Percentiles rank a stretch among this genome's conserved stretches.
Evolutionary conservation across 352 stramenopile species (phyloP).

Genomic region (Blastocystis sp.): DNA sequence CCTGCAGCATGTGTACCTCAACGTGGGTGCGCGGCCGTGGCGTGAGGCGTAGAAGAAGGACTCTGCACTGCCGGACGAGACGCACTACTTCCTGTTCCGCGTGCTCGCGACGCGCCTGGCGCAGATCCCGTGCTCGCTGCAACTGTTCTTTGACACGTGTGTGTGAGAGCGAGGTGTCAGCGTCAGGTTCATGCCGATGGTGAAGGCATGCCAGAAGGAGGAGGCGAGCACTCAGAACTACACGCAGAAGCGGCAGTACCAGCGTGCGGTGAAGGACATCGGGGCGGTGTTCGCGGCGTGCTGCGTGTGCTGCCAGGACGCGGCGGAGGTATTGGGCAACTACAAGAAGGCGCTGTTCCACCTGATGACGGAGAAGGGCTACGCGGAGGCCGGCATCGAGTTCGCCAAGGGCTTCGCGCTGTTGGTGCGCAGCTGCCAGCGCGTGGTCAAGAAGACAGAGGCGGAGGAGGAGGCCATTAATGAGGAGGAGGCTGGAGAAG

Average conservation of each 20-base stretch:
- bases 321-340: conserved; percentile 6
- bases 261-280: not conserved
- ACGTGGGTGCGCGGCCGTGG: not conserved
- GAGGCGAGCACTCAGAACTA: not conserved
- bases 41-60: not conserved
- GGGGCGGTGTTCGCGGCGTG: not conserved
- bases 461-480: not conserved
- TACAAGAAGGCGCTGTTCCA: conserved; percentile 34
- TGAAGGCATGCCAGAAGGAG: conserved; percentile 34
- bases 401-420: not conserved
- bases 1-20: not conserved
- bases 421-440: not conserved
- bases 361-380: not conserved
- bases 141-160: not conserved
- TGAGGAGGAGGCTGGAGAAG: not conserved
- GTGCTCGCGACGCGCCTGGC: not conserved
- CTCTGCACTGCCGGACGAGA: not conserved
- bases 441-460: not conserved
- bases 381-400: not conserved
- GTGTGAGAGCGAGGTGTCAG: not conserved
- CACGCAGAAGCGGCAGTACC: not conserved
- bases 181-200: conserved; percentile 2
- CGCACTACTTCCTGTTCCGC: not conserved
- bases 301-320: not conserved
- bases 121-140: not conserved